phyloP scores from a whole-genome alignment of 192 early-diverging fungal genomes.

The Coemansia sp. region DNA sequence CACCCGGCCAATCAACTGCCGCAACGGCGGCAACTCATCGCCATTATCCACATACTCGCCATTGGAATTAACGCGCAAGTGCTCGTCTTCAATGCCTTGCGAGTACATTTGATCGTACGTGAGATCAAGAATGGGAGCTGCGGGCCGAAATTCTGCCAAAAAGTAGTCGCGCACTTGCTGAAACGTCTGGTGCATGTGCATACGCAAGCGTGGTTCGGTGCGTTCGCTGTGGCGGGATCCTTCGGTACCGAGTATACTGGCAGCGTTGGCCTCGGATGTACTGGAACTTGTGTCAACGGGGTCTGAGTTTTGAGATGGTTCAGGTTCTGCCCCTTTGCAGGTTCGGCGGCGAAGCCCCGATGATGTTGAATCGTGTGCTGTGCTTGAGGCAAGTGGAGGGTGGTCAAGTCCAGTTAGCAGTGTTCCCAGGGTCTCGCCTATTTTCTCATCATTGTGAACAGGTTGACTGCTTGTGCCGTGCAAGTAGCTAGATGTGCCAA shows the following conservation, averaged over 20 bases:
- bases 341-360: conserved; percentile 15
- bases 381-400: neutral
- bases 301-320: neutral
- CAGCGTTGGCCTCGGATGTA: conserved; percentile 5
- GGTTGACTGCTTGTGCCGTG: neutral
- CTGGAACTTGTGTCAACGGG: neutral
- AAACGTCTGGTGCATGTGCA: conserved; percentile 13
- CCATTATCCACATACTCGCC: conserved; percentile 24
- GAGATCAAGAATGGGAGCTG: conserved; percentile 47
- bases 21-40: conserved; percentile 31
- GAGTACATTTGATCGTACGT: conserved; percentile 49
- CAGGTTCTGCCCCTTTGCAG: neutral
- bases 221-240: conserved; percentile 1
- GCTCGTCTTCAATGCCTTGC: conserved; percentile 23
- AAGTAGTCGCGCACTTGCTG: conserved; percentile 48
- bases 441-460: neutral
- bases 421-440: conserved; percentile 22
- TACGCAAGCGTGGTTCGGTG: neutral
- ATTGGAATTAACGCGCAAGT: conserved; percentile 2
- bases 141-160: conserved; percentile 43
- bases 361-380: neutral
- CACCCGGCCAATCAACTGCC: conserved; percentile 34
- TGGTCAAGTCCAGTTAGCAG: conserved; percentile 21
- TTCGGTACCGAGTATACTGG: conserved; percentile 26
- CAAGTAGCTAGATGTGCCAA: neutral